Percentiles rank a stretch among this genome's conserved stretches.
Evolutionary conservation across 2,329 filamentous ascomycete species (phyloP).

Genomic region (Penicillium rolfsii): DNA sequence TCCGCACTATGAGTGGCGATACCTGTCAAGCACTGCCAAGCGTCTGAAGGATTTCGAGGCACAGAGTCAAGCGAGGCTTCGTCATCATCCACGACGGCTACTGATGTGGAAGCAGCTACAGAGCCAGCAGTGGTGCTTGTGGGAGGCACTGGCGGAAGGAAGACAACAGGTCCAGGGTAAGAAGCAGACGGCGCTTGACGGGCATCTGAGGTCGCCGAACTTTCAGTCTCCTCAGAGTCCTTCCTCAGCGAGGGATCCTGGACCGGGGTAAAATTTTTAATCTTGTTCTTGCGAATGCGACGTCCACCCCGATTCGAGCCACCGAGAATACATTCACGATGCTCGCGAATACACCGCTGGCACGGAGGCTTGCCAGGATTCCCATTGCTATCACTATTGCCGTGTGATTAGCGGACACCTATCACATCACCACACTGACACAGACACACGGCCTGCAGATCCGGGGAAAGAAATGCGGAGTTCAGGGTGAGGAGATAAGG

Average conservation of each 20-base stretch:
- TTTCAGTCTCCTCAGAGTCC: constrained; percentile 33
- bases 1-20: constrained; percentile 46
- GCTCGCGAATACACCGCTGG: constrained; percentile 60
- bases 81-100: constrained; percentile 42
- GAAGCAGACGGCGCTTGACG: constrained; percentile 31
- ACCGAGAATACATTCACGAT: constrained; percentile 62
- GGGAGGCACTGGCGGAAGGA: constrained; percentile 38
- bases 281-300: constrained; percentile 59
- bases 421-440: background rate
- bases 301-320: constrained; percentile 63
- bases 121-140: background rate
- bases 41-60: constrained; percentile 52
- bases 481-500: background rate
- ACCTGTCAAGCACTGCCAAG: constrained; percentile 53
- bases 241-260: constrained; percentile 30
- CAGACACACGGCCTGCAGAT: constrained; percentile 14
- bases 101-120: constrained; percentile 25
- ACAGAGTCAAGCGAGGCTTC: constrained; percentile 48
- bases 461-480: constrained; percentile 8
- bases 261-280: constrained; percentile 39
- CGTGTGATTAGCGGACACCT: constrained; percentile 22
- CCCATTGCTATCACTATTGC: constrained; percentile 50
- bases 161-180: constrained; percentile 41
- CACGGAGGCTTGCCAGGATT: constrained; percentile 58
- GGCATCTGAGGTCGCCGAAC: constrained; percentile 33